A percentile compares a stretch with the other conserved stretches of the same genome.
phyloP scores from a whole-genome alignment of 1,139 yeast species.

The Protomyces macrosporus region DNA sequence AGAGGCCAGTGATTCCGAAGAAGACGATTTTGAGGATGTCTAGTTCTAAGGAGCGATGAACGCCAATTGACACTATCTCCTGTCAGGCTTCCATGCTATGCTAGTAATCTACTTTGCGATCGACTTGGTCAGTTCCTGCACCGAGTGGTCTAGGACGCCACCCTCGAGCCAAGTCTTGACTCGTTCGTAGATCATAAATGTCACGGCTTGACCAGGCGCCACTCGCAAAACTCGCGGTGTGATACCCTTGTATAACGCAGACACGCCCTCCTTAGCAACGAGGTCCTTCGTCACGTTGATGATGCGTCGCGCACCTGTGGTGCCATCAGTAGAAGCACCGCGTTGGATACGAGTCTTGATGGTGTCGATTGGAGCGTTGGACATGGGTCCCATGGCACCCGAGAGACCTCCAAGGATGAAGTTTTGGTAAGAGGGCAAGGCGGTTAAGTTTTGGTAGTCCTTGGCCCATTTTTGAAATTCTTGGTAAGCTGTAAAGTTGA shows the following conservation, averaged over 20 bases:
- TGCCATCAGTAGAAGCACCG: slow-evolving; percentile 64
- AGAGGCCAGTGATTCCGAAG: slow-evolving; percentile 4
- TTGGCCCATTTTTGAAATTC: slow-evolving; percentile 69
- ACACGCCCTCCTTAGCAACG: slow-evolving; percentile 80
- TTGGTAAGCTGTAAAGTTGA: slow-evolving; percentile 92
- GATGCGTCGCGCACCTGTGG: slow-evolving; percentile 70
- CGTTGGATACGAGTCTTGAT: slow-evolving; percentile 96
- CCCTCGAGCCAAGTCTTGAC: slow-evolving; percentile 65
- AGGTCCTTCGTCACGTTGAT: slow-evolving; percentile 73
- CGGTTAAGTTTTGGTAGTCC: slow-evolving; percentile 52
- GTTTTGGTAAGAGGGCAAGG: slow-evolving; percentile 89
- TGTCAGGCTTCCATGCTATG: neutral
- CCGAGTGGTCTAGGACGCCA: slow-evolving; percentile 9
- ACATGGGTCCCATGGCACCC: slow-evolving; percentile 96
- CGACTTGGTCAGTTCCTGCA: neutral
- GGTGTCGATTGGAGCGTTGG: slow-evolving; percentile 96
- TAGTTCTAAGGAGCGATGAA: neutral
- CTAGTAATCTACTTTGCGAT: neutral
- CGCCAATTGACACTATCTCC: too few species aligned
- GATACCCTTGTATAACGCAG: slow-evolving; percentile 90
- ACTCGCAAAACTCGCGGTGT: slow-evolving; percentile 97
- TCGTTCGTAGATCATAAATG: slow-evolving; percentile 91
- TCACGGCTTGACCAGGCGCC: slow-evolving; percentile 98
- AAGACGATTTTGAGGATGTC: slow-evolving; percentile 26
- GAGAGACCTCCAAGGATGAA: slow-evolving; percentile 83